Percentiles rank a stretch among this genome's conserved stretches.
Evolutionary conservation across 805 yeast species (phyloP).

Genomic region (Myxozyma nipponensis): DNA sequence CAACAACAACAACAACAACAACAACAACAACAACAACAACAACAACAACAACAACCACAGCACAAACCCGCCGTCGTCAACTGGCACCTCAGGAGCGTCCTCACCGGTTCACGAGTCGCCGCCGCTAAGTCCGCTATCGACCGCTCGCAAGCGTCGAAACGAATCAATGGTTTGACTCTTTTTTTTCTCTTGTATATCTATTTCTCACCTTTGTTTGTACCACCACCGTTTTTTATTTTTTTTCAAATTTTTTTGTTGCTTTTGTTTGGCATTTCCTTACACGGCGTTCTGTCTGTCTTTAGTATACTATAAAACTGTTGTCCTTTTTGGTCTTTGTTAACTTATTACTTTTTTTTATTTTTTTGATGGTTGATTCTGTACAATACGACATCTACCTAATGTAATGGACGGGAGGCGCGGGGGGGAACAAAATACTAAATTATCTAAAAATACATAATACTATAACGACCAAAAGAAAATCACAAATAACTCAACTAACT

Average conservation of each 20-base stretch:
- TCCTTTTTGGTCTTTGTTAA: neutral
- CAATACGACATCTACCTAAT: no score
- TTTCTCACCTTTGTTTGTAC: neutral
- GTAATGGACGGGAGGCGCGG: neutral
- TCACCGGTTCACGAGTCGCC: slow-evolving; percentile 10
- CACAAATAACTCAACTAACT: slow-evolving; percentile 1
- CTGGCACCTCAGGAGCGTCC: neutral
- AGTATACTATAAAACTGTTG: no score
- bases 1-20: slow-evolving; percentile 2
- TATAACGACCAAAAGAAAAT: slow-evolving; percentile 2
- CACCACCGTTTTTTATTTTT: neutral
- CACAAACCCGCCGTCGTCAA: neutral
- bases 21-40: slow-evolving; percentile 1
- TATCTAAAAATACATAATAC: slow-evolving; percentile 1
- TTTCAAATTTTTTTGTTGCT: neutral
- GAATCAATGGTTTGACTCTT: neutral
- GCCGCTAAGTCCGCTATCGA: slow-evolving; percentile 23
- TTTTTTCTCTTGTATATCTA: neutral
- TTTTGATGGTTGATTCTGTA: neutral
- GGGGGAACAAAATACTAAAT: neutral
- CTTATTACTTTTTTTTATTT: no score
- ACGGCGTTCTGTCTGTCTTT: neutral
- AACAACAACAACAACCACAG: no score
- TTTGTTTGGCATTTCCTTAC: neutral
- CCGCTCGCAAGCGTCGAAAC: slow-evolving; percentile 21